Base-by-base conservation (phyloP, 345 rosid genomes). In the Euphorbia lathyris region DNA sequence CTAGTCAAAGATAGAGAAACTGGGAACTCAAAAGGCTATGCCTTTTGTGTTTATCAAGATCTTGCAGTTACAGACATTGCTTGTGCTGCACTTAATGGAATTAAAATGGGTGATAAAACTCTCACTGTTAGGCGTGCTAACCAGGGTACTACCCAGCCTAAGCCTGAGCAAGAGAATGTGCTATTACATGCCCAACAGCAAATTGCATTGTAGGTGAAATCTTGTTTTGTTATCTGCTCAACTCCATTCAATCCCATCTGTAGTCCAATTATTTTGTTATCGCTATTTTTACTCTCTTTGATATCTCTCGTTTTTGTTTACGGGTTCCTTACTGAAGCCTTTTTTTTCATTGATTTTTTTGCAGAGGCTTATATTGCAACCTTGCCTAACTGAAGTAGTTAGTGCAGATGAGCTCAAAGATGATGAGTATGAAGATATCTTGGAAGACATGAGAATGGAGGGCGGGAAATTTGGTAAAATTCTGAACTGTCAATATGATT, bases 91-190 rank as follows among this genome's bases (percentile, higher is more conserved):
- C 74, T 96, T 51, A 96, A 92, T 75, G 97, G 98, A 74, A 89
- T 96, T 65, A 96, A 96, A 82, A 92, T 96, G 97, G 97, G 99
- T 9, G 99, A 96, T 80, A 96, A 96, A 82, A 96, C 97, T 36
- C 97, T 96, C 71, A 90, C 93, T 14, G 97, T 96, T 48, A 86
- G 98, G 81, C 90, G 98, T 60, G 99, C 99, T 40, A 89, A 86
- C 83, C 97, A 88, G 82, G 96, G 97, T 32, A 48, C 92, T 25
- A 85, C 57, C 78, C 99, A 96, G 72, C 95, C 98, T 76, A 90
- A 87, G 78, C 97, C 99, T 2, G 99, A 96, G 82, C 99, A 92
- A 77, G 97, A 96, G 77, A 90, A 83, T 52, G 74, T 90, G 30
- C 80, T 92, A 58, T 82, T 92, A 78, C 98, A 92, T 74, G 99